Base-by-base conservation (phyloP, 192 early-diverging fungal genomes). In the Radiomyces spectabilis region DNA sequence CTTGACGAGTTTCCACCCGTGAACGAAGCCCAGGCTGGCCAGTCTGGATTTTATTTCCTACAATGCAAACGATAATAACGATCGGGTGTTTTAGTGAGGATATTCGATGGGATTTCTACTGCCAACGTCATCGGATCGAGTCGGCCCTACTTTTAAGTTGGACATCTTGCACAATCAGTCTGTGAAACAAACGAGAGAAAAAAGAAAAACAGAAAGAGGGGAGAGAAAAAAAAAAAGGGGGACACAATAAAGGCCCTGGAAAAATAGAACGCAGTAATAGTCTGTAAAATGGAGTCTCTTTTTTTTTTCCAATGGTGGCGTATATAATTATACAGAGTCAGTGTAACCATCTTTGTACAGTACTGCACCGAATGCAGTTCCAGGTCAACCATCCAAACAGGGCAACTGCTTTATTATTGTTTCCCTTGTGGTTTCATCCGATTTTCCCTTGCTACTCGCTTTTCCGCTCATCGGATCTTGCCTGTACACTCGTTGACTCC, bases 1-100 rank as follows among this genome's bases (percentile, higher is more conserved):
- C 41, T 62, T 62, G 9, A 51, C 19, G 43, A 66, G 30, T 24
- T 49, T 66, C 57, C 64, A 66, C 29, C 42, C 38, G 13, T 66
- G 56, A 5, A 41, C 34, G 40, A 60, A 66, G 19, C 57, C 64
- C 21, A 44, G 27, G 9, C 43, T 22, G 27, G 35, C 55, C 10
- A 64, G 42, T 31, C 46, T 35, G 19, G 47, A 29, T 51, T 55
- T 59, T 40, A 51, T 40, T n/a, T 49, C 32, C 53, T 55, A 31
- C 31, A 18, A 33, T 27, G 3, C 15, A 46, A 12, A 46, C 9
- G 13, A 24, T 46, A 27, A 45, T 27, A 45, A 45, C 24, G 43
- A 27, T 22, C 29, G 18, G 29, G 29, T 45, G 43, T 45, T 45
- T 45, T 45, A 45, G 43, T 43, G 6, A 37, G 35, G 35, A 37